Conservation (phyloP, 371 early-diverging fungal genomes). For the Nematocida major region DNA sequence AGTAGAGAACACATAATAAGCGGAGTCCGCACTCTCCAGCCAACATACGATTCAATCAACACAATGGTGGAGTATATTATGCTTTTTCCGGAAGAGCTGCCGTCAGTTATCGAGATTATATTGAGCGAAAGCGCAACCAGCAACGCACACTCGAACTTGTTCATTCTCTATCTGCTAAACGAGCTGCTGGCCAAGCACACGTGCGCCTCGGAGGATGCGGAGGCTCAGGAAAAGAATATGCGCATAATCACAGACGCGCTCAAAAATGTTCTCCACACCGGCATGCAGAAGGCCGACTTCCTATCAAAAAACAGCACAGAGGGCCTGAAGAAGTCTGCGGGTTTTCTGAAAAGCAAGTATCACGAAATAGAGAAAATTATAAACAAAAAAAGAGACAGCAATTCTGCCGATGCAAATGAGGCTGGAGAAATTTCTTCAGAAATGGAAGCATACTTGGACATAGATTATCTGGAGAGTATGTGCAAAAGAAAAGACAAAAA, state of each 20-base stretch:
- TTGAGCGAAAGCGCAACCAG: not conserved
- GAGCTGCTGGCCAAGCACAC: constrained; percentile 1
- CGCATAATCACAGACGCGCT: not conserved
- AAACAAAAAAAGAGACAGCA: not conserved
- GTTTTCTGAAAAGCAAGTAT: not conserved
- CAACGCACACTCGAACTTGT: constrained; percentile 32
- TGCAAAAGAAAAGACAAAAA: constrained; percentile 37
- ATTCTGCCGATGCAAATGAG: not conserved
- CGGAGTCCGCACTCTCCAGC: constrained; percentile 20
- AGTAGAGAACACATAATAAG: constrained; percentile 34
- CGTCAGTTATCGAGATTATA: not conserved
- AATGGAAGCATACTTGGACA: constrained; percentile 15
- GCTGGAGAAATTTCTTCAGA: not conserved
- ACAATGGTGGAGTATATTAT: constrained; percentile 28
- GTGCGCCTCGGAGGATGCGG: not conserved
- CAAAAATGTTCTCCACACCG: not conserved
- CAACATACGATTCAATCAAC: constrained; percentile 39
- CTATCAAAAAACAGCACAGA: not conserved
- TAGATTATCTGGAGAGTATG: constrained; percentile 35
- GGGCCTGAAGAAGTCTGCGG: constrained; percentile 1
- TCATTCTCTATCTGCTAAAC: constrained; percentile 38
- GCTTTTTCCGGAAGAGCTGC: not conserved
- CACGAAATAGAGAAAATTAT: constrained; percentile 19
- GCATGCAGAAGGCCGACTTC: constrained; percentile 5
- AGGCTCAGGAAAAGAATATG: not conserved